phyloP scores from a whole-genome alignment of 139 green algal species.

The Coccomyxa sp. region DNA sequence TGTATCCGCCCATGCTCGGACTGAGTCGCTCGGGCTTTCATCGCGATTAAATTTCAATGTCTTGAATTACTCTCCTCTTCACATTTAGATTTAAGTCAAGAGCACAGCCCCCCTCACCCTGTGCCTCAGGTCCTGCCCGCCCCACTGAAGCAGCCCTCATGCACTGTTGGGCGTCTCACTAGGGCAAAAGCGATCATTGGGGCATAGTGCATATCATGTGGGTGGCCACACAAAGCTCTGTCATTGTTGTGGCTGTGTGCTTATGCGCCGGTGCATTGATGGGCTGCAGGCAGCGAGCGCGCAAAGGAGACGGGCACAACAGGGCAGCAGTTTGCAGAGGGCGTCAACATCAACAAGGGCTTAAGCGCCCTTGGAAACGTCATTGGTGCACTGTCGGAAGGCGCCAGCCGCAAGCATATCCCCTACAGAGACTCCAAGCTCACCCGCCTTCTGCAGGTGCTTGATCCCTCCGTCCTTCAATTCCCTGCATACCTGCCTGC shows the following conservation, averaged over 20 bases:
- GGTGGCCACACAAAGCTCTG: too few species aligned
- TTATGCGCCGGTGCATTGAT: too few species aligned
- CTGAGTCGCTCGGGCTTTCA: too few species aligned
- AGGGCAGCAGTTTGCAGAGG: constrained; percentile 22
- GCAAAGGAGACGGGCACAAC: constrained; percentile 35
- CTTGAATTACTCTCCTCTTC: not conserved
- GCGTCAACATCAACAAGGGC: constrained; percentile 49
- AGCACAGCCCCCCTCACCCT: too few species aligned
- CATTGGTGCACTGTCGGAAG: constrained; percentile 44
- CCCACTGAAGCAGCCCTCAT: too few species aligned
- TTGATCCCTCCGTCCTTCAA: not conserved
- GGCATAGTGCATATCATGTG: too few species aligned
- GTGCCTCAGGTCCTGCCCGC: too few species aligned
- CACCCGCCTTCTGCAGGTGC: constrained; percentile 69
- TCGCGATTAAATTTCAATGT: not conserved
- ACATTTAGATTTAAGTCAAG: too few species aligned
- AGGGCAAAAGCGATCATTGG: too few species aligned
- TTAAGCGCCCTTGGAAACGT: constrained; percentile 33
- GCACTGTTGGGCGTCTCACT: too few species aligned
- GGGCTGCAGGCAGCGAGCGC: constrained; percentile 14
- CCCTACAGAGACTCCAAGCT: constrained; percentile 79
- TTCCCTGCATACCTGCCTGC: not conserved
- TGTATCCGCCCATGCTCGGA: too few species aligned
- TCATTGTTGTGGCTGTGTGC: too few species aligned
- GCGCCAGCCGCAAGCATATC: constrained; percentile 35